phyloP scores from a whole-genome alignment of 2,329 filamentous ascomycete species.

The Trichoderma oligosporum region DNA sequence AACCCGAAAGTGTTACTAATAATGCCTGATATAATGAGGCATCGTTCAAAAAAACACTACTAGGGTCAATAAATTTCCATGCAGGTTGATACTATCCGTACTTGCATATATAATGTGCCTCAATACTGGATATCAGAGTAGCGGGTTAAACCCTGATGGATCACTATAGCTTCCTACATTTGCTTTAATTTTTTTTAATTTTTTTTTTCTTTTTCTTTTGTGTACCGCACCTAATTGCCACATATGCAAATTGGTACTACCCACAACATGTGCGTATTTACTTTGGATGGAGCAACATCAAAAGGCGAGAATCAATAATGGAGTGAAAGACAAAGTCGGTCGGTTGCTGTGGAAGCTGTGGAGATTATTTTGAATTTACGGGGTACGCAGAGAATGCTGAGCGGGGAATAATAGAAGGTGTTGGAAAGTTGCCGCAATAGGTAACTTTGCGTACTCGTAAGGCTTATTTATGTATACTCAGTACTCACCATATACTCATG shows the following conservation, averaged over 20 bases:
- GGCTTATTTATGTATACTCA: no score
- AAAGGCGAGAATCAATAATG: background rate
- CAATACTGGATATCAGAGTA: no score
- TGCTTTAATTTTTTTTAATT: background rate
- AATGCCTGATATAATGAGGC: no score
- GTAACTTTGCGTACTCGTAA: background rate
- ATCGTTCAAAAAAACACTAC: no score
- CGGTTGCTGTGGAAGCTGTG: constrained; percentile 26
- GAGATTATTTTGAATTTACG: constrained; percentile 16
- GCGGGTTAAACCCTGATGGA: background rate
- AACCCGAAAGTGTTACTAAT: no score
- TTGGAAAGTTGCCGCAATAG: constrained; percentile 5
- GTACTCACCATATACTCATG: no score
- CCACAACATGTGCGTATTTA: background rate
- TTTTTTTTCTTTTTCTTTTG: background rate
- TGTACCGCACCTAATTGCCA: no score
- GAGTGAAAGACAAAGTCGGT: background rate
- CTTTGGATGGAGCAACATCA: background rate
- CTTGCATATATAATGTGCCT: no score
- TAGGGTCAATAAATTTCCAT: no score
- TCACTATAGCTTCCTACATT: background rate
- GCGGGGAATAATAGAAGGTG: constrained; percentile 17
- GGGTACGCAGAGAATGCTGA: background rate
- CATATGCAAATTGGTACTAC: background rate
- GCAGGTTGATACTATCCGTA: no score